Base-by-base conservation (phyloP, 345 rosid genomes). In the Reutealis trisperma region DNA sequence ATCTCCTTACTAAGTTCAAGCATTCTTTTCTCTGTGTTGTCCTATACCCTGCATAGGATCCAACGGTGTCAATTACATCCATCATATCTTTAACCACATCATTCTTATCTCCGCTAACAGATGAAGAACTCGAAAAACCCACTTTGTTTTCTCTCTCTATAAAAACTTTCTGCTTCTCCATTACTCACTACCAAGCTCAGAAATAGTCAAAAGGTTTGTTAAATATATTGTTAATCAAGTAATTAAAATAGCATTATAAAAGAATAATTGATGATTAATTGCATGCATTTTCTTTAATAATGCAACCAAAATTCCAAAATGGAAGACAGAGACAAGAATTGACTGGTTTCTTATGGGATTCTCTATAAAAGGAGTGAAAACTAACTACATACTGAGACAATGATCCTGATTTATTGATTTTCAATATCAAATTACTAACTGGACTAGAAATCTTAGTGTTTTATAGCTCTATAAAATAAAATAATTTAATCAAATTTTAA, bases 1-100 rank as follows among this genome's bases (percentile, higher is more conserved):
- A 72, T 63, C 90, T 85, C 75, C 93, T 81, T 47, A 86, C 89
- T 83, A 90, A 77, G 73, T 83, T 84, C 83, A 85, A 71, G 73
- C 93, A 83, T 78, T 90, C 91, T 72, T 85, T 90, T 78, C 80
- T 87, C 51, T 87, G 93, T n/a, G 84, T 83, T 71, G 19, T 83
- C 84, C 90, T 62, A 62, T 78, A 90, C 37, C 83, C 85, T 44
- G 60, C 49, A 47, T 84, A 87, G 0, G 81, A 84, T 78, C 89
- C 91, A 19, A 81, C 70, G 32, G 75, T 81, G 72, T 83, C 87
- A n/a, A 90, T 84, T 76, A 78, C 71, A 32, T 66, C 88, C 66
- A 88, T 73, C 83, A 88, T 66, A 63, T 83, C 90, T 59, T 59
- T 37, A n/a, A 82, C 80, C 7, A 75, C 49, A 10, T 75, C 77